Conservation (phyloP, 129 eudicot species). For the Helichrysum umbraculigerum region DNA sequence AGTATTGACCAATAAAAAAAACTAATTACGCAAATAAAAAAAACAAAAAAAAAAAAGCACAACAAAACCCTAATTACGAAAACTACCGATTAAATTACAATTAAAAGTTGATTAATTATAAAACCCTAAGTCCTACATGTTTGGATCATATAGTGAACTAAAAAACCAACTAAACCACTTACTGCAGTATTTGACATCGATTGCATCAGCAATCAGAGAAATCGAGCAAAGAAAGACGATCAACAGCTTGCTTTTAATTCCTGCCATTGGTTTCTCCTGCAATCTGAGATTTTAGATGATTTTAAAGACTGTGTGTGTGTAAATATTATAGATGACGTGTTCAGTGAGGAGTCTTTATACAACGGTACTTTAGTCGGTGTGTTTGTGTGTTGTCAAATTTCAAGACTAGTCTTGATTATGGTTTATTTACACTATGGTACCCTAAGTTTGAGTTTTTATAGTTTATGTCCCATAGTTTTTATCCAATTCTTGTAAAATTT, state of each 20-base stretch:
- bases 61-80: not conserved
- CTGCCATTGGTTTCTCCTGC: slow-evolving; percentile 35
- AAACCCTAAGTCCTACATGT: not conserved
- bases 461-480: not conserved
- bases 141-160: not conserved
- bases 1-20: not conserved
- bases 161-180: slow-evolving; percentile 17
- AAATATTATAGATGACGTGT: not conserved
- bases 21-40: not conserved
- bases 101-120: too few species aligned
- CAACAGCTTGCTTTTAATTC: slow-evolving; percentile 29
- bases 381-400: not conserved
- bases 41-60: not conserved
- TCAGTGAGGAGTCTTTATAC: slow-evolving; percentile 10
- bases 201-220: slow-evolving; percentile 40
- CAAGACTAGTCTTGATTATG: not conserved
- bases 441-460: too few species aligned
- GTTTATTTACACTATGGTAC: not conserved
- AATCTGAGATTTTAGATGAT: not conserved
- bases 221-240: slow-evolving; percentile 26
- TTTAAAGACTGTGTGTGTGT: slow-evolving; percentile 10
- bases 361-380: slow-evolving; percentile 23
- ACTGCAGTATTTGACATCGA: slow-evolving; percentile 59
- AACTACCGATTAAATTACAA: too few species aligned
- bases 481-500: too few species aligned